Percentiles rank a stretch among this genome's conserved stretches.
phyloP scores from a whole-genome alignment of 495 filamentous ascomycete species.

The Podospora comata region DNA sequence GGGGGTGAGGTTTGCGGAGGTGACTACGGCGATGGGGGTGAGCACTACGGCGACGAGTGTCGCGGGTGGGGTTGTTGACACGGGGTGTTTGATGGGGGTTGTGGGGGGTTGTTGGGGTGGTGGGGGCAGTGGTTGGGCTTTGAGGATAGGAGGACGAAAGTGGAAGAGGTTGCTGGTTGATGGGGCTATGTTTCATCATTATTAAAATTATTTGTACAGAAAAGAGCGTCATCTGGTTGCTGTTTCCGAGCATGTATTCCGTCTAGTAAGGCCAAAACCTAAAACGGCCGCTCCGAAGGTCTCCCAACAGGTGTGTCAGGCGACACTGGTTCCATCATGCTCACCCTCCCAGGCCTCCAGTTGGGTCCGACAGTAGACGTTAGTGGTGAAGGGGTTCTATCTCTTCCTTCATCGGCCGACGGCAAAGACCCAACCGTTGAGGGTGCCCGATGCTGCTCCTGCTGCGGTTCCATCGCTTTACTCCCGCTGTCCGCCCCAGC shows the following conservation, averaged over 20 bases:
- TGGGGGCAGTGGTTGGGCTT: background rate
- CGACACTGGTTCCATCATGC: background rate
- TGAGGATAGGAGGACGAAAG: background rate
- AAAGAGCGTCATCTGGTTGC: too few species aligned
- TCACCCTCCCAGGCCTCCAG: slow-evolving; percentile 2
- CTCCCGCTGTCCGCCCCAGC: slow-evolving; percentile 1
- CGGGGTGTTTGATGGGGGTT: background rate
- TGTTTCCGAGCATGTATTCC: background rate
- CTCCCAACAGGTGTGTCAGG: background rate
- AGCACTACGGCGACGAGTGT: background rate
- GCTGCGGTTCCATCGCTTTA: background rate
- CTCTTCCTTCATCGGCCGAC: background rate
- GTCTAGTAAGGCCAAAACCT: background rate
- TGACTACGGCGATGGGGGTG: background rate
- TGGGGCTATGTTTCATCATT: too few species aligned
- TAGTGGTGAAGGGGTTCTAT: background rate
- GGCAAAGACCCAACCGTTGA: background rate
- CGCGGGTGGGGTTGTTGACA: background rate
- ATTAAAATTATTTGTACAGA: too few species aligned
- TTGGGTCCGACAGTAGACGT: background rate
- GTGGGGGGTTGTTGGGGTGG: background rate
- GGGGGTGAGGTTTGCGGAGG: background rate
- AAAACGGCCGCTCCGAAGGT: background rate
- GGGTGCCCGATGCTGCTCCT: background rate
- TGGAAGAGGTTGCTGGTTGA: too few species aligned